Evolutionary conservation across 2,329 filamentous ascomycete genomes (phyloP), one percentile per base, ranked within the genome.

Genomic region (Phaeosphaeriaceae sp.): DNA sequence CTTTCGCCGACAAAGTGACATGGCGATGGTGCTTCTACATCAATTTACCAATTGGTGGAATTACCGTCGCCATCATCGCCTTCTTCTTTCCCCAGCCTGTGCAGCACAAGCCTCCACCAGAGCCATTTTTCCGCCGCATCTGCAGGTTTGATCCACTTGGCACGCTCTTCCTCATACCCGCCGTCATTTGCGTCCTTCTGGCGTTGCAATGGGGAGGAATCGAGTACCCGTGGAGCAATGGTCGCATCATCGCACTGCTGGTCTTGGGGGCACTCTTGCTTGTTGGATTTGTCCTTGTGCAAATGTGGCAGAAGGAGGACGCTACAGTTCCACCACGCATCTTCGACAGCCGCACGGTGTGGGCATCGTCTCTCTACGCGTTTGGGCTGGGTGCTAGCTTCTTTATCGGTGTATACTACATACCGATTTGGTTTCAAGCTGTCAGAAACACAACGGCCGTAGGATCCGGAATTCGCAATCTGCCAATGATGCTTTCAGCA

Each of bases 121-220:
- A 40, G 15, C 30, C 30, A 6, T 11, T 35, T 13, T 35, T 15
- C 30, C 10, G 9, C 13, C 35, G 35, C 4, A n/a, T 62, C 66
- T 66, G 58, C 77, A 73, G 65, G 78, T 77, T 85, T 58, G 83
- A 86, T 57, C 68, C 80, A 0, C 59, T 77, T 0, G 84, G 83
- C 2, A 74, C 76, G 0, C 65, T 74, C 15, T 63, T 82, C 26
- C 70, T 84, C 44, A 76, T 83, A 49, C 77, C 73, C 1, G 73
- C 75, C 4, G 66, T 79, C 42, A 61, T 81, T 43, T 82, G 78
- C 67, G 75, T 82, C 23, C 64, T 84, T 10, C 73, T 84, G 8
- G 81, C 80, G 0, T 71, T 85, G 8, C 81, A 85, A 63, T 84
- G 78, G 75, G 83, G 81, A 2, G 76, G 76, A 5, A 54, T 71